Percentiles rank a stretch among this genome's conserved stretches.
Evolutionary conservation across 1,284 basidiomycete genomes (phyloP).

Genomic region (Microbotryomycetes sp.): DNA sequence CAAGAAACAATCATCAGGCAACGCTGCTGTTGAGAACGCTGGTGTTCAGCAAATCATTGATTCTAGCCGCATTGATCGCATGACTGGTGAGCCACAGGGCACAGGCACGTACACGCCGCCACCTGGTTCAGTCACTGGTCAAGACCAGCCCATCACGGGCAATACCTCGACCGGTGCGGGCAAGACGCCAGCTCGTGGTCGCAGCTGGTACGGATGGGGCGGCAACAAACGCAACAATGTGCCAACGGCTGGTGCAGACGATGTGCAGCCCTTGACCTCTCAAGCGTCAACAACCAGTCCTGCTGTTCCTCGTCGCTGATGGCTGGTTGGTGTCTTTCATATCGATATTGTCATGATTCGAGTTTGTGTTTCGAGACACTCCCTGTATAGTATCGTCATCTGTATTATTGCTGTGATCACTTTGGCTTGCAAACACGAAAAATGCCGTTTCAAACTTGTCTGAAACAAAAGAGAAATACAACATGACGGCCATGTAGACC

Average conservation of each 20-base stretch:
- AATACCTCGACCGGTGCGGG: background rate
- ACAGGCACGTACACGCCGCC: background rate
- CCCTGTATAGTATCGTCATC: too few relatives aligned
- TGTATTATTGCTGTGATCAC: too few relatives aligned
- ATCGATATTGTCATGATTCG: too few relatives aligned
- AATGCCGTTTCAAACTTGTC: too few relatives aligned
- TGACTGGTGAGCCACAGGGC: background rate
- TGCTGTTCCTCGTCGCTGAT: too few relatives aligned
- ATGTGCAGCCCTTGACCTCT: background rate
- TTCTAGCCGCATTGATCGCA: background rate
- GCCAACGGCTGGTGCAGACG: background rate
- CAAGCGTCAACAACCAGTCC: too few relatives aligned
- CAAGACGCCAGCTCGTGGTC: background rate
- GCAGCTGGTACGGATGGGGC: conserved; percentile 4
- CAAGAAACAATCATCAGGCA: background rate
- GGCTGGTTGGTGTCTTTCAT: too few relatives aligned
- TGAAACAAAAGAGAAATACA: too few relatives aligned
- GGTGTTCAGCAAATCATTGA: background rate
- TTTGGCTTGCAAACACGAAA: too few relatives aligned
- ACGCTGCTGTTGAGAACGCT: background rate
- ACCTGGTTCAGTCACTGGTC: background rate
- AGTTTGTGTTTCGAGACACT: too few relatives aligned
- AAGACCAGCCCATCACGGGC: background rate
- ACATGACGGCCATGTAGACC: too few relatives aligned
- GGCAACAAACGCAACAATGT: background rate